Evolutionary conservation across 2,329 filamentous ascomycete species (phyloP), one percentile per base, ranked within the genome.

Genomic region (Hansfordia pulvinata): DNA sequence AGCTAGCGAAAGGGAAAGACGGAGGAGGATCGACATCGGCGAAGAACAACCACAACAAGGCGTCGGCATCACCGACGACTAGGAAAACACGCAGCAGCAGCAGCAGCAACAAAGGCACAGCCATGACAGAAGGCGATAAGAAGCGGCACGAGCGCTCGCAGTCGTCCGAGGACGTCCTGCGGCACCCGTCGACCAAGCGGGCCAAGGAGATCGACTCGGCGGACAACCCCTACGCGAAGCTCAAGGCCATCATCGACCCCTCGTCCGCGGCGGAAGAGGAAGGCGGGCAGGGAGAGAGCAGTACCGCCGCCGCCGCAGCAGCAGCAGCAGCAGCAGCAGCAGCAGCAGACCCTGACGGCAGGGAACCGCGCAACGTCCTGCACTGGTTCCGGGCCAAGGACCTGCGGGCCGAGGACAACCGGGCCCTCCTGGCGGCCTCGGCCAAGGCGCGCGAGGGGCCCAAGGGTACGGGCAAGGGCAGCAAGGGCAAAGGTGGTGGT

Each of bases 301-400:
- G n/a, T n/a, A n/a, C n/a, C n/a, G n/a, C n/a, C n/a, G n/a, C n/a
- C n/a, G n/a, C n/a, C n/a, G n/a, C n/a, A n/a, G n/a, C n/a, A n/a
- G n/a, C n/a, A n/a, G n/a, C n/a, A n/a, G n/a, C 3, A 16, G 27
- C 19, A 24, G 33, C 13, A 31, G 24, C 12, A 4, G 10, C 12
- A 8, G 16, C 26, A 10, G 19, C 9, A 8, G 8, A 21, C 8
- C 15, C 19, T 20, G 17, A 20, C 21, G 20, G 26, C 10, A 11
- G 17, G 5, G 30, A 34, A 10, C 11, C 28, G 4, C 23, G 26
- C 10, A 38, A 38, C 16, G 33, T 42, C 10, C 30, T 43, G 10
- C 38, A 41, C 23, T 41, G 39, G 40, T 41, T 43, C 27, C 33
- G 40, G 8, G 35, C 32, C 26, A 42, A 41, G 23, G 40, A 43